Evolutionary conservation across 148 eudicot species (phyloP).

Genomic region (Vaccinium macrocarpon): DNA sequence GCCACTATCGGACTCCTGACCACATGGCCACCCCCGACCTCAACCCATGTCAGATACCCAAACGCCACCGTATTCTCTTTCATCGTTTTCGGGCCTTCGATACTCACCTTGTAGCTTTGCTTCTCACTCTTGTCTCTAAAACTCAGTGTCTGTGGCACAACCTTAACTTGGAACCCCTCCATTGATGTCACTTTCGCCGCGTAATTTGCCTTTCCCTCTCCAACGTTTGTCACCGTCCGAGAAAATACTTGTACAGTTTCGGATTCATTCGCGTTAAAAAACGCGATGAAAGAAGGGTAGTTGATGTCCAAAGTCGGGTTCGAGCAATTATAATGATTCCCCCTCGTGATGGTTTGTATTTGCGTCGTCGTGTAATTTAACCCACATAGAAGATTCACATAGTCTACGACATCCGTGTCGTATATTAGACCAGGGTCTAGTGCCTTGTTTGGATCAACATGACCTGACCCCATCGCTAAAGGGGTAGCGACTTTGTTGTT

Average conservation of each 20-base stretch:
- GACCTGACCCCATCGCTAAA: slow-evolving; percentile 34
- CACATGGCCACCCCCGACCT: slow-evolving; percentile 25
- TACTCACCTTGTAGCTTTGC: slow-evolving; percentile 31
- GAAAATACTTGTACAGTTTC: slow-evolving; percentile 5
- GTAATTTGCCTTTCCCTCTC: slow-evolving; percentile 27
- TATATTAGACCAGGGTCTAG: slow-evolving; percentile 38
- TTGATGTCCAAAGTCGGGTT: slow-evolving; percentile 28
- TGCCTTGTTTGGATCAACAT: slow-evolving; percentile 35
- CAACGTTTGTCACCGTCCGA: slow-evolving; percentile 38
- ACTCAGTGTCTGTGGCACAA: slow-evolving; percentile 30
- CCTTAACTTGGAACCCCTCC: slow-evolving; percentile 19
- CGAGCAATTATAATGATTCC: slow-evolving; percentile 22
- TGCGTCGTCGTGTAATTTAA: slow-evolving; percentile 26
- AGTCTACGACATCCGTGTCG: slow-evolving; percentile 20
- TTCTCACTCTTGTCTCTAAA: slow-evolving; percentile 36
- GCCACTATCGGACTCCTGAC: slow-evolving; percentile 57
- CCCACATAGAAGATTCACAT: slow-evolving; percentile 30
- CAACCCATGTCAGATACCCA: slow-evolving; percentile 47
- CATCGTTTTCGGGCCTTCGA: slow-evolving; percentile 21
- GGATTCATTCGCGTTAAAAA: slow-evolving; percentile 1
- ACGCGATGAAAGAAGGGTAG: slow-evolving; percentile 38
- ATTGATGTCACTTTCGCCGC: slow-evolving; percentile 19
- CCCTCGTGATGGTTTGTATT: slow-evolving; percentile 26
- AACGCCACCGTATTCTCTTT: slow-evolving; percentile 15
- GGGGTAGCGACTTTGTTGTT: slow-evolving; percentile 23